Evolutionary conservation across 129 eudicot genomes (phyloP).

Genomic region (Pulicaria dysenterica): DNA sequence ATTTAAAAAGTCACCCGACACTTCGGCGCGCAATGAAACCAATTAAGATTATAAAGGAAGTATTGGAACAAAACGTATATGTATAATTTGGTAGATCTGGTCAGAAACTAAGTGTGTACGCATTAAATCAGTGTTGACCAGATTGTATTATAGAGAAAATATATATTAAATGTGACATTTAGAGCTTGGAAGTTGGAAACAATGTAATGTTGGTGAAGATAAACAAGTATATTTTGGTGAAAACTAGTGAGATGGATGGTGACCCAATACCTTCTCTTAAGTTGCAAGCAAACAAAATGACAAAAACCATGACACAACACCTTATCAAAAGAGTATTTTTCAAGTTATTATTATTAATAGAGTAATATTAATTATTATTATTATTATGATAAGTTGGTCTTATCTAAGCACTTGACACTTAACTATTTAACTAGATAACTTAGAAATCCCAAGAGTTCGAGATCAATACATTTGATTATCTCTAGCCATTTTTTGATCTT

Average conservation of each 20-base stretch:
- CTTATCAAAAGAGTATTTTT: conserved; percentile 24
- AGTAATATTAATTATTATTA: background rate
- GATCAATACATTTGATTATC: too few species aligned
- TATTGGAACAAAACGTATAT: too few species aligned
- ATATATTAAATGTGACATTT: conserved; percentile 3
- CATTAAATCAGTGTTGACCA: conserved; percentile 24
- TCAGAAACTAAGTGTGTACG: conserved; percentile 7
- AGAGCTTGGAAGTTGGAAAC: conserved; percentile 2
- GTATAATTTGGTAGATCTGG: conserved; percentile 29
- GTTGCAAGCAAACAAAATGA: conserved; percentile 34
- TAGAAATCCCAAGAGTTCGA: too few species aligned
- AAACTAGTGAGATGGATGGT: conserved; percentile 33
- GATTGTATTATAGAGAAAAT: background rate
- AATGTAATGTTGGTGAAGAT: conserved; percentile 22
- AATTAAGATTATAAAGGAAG: background rate
- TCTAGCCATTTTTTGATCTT: too few species aligned
- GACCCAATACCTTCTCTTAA: conserved; percentile 36
- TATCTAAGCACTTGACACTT: background rate
- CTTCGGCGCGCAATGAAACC: too few species aligned
- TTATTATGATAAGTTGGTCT: background rate
- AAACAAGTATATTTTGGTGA: conserved; percentile 16
- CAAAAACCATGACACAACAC: conserved; percentile 25
- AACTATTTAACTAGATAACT: too few species aligned
- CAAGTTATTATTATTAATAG: conserved; percentile 15
- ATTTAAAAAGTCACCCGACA: too few species aligned